Base-by-base conservation (phyloP, 345 rosid genomes). In the Salix viminalis region DNA sequence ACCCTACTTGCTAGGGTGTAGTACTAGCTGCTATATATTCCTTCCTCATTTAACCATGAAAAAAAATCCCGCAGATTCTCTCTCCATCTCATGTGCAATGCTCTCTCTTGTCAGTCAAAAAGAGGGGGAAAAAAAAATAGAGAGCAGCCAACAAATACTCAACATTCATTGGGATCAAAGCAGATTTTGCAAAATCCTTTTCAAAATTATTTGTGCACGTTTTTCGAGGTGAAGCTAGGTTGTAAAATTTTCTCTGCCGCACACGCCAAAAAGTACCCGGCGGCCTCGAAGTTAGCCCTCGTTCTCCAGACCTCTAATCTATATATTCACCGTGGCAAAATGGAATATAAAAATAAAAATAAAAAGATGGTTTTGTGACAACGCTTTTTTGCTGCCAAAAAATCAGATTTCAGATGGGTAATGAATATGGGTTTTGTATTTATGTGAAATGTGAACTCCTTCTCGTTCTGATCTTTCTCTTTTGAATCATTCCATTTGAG, bases 211-310 rank as follows among this genome's bases (percentile, higher is more conserved):
- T 14, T 46, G 4, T 12, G 6, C 78, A 50, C 76, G n/a, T 1
- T 62, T 1, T 19, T 65, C 83, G 67, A 72, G 73, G 61, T 58
- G 36, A 6, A 23, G 14, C 28, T 6, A 52, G 54, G 10, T 3
- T 2, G 12, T 6, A 21, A 34, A 18, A n/a, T 18, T n/a, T 24
- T 66, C 46, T 6, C 70, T 50, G 67, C 64, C 15, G 21, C 80
- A 70, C 80, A 62, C 36, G 77, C 77, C 81, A 79, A 74, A 65
- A 72, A 24, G 14, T 24, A 37, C 37, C 78, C 87, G 80, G 87
- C 84, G 84, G n/a, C 84, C 82, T 82, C 85, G 80, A 85, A 72
- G 87, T 80, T 73, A 15, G 62, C 26, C 24, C 23, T 50, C 14
- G 5, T 11, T 2, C 30, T 41, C 19, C 2, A 3, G 15, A 9